A percentile compares a stretch with the other conserved stretches of the same genome.
Conservation (phyloP, 345 rosid species). For the Kernera saxatilis region DNA sequence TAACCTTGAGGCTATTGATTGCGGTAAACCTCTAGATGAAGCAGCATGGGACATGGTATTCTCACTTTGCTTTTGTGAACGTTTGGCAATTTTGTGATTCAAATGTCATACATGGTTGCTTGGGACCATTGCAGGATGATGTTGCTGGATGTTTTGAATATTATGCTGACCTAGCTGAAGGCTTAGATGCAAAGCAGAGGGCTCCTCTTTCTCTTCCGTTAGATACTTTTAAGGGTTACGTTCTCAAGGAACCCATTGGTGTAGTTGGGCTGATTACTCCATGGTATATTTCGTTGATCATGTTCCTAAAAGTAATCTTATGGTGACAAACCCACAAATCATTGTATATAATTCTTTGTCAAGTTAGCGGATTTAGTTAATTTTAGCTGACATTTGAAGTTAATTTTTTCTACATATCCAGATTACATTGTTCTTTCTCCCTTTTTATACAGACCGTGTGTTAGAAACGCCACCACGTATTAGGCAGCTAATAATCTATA, state of each 20-base stretch:
- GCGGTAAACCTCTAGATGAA: constrained; percentile 94
- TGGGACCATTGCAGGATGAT: constrained; percentile 71
- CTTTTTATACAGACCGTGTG: neutral
- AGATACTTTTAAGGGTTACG: constrained; percentile 67
- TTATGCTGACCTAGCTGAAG: constrained; percentile 95
- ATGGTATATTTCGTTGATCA: constrained; percentile 45
- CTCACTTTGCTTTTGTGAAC: neutral
- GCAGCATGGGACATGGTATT: constrained; percentile 89
- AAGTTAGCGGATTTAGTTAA: neutral
- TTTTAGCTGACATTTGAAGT: neutral
- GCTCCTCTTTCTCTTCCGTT: constrained; percentile 83
- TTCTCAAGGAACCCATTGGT: constrained; percentile 89
- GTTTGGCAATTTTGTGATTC: neutral
- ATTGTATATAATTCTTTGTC: neutral
- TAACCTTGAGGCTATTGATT: constrained; percentile 81
- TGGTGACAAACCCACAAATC: neutral
- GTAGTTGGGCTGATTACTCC: constrained; percentile 96
- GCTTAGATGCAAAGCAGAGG: constrained; percentile 81
- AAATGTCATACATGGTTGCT: constrained; percentile 15
- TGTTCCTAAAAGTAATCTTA: neutral
- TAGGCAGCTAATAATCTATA: neutral
- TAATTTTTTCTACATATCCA: neutral
- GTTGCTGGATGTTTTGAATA: constrained; percentile 95
- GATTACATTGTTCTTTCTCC: neutral
- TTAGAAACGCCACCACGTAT: neutral